These are phyloP conservation scores for Salvia splendens DNA, from an alignment of 257 asterid species.

Conservation along the genomic window DNA sequence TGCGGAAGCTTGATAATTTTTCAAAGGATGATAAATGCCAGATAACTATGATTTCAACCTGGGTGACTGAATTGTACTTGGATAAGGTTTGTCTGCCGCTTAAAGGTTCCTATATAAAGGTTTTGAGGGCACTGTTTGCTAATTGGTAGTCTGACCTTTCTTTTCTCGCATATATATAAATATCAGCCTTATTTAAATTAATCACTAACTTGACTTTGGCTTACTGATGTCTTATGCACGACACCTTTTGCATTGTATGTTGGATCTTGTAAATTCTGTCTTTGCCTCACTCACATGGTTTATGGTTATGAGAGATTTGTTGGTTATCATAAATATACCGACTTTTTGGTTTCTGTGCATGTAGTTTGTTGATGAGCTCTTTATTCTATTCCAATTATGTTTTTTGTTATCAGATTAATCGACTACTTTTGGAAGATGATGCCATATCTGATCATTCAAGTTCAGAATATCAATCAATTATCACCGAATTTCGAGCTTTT, in stretches of 20 bases:
- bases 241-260: constrained; percentile 19
- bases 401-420: constrained; percentile 65
- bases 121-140: constrained; percentile 9
- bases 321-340: constrained; percentile 14
- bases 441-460: constrained; percentile 49
- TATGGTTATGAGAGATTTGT: constrained; percentile 23
- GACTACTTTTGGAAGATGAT: constrained; percentile 88
- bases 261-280: constrained; percentile 28
- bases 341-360: constrained; percentile 14
- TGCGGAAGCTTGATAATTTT: constrained; percentile 92
- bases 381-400: constrained; percentile 25
- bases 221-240: constrained; percentile 8
- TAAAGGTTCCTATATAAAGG: constrained; percentile 23
- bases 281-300: constrained; percentile 22
- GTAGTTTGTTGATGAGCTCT: constrained; percentile 5
- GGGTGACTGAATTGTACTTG: constrained; percentile 92
- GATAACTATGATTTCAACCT: constrained; percentile 95
- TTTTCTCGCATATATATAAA: neutral
- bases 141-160: neutral
- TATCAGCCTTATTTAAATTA: neutral
- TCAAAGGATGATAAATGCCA: constrained; percentile 93
- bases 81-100: constrained; percentile 67
- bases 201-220: neutral
- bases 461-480: constrained; percentile 73
- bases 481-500: constrained; percentile 84